These are phyloP conservation scores for Lotmaria passim DNA, from an alignment of 208 protist genomes.

Conservation along the genomic window DNA sequence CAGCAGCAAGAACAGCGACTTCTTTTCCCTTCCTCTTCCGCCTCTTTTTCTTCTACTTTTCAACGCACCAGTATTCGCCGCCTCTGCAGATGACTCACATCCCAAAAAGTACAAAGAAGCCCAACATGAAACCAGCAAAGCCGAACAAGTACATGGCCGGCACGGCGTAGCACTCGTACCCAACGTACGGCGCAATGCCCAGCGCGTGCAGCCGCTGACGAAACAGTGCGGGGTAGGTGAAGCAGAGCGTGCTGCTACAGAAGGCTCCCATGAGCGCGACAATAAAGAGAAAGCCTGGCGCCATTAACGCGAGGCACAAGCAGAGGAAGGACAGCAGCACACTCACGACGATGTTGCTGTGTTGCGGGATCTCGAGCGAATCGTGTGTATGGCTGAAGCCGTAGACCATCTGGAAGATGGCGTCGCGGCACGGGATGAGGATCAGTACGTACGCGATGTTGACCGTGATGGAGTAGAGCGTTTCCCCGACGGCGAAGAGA, in stretches of 20 bases:
- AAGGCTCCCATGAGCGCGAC: conserved; percentile 67
- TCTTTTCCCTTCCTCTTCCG: background rate
- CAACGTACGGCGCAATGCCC: conserved; percentile 46
- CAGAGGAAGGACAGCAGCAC: conserved; percentile 47
- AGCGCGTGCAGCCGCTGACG: conserved; percentile 54
- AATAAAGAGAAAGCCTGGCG: conserved; percentile 66
- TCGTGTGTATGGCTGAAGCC: conserved; percentile 59
- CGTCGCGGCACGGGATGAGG: conserved; percentile 68
- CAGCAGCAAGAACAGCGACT: background rate
- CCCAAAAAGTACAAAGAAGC: conserved; percentile 31
- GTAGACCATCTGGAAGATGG: conserved; percentile 58
- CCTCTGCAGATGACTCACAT: too few species aligned
- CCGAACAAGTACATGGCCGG: conserved; percentile 58
- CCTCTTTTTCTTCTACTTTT: too few species aligned
- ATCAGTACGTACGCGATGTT: conserved; percentile 71
- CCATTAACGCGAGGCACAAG: conserved; percentile 51
- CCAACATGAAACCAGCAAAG: conserved; percentile 46
- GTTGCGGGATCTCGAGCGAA: conserved; percentile 34
- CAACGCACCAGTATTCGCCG: too few species aligned
- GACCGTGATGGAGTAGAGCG: conserved; percentile 61
- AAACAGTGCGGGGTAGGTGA: conserved; percentile 71
- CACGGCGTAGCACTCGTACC: conserved; percentile 37
- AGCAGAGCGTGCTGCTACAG: conserved; percentile 78
- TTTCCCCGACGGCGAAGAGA: conserved; percentile 50
- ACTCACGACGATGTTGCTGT: conserved; percentile 49